Conservation (phyloP, 1,284 basidiomycete genomes). For the Ceratobasidium sp. region DNA sequence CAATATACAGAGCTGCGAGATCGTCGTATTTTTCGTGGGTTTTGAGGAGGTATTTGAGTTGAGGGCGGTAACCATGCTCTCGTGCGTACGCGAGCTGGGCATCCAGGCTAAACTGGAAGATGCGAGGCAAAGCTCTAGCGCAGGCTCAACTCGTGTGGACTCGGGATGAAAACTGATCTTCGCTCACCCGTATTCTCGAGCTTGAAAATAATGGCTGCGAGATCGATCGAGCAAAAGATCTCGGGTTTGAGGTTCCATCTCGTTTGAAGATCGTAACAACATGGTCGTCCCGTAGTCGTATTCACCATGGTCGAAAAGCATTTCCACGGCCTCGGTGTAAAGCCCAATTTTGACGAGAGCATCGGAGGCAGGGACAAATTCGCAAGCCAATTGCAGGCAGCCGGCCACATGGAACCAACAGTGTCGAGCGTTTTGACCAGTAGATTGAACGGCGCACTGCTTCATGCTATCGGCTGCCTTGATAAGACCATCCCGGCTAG, state of each 20-base stretch:
- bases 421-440: neutral
- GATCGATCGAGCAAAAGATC: neutral
- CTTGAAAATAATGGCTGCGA: neutral
- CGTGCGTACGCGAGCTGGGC: constrained; percentile 10
- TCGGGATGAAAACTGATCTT: neutral
- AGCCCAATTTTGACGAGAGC: neutral
- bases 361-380: neutral
- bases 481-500: neutral
- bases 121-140: neutral
- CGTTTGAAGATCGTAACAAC: neutral
- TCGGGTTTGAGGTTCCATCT: neutral
- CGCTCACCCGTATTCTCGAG: neutral
- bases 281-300: neutral
- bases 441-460: neutral
- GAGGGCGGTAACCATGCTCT: neutral
- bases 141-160: neutral
- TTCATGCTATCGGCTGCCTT: neutral
- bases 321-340: neutral
- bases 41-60: constrained; percentile 10
- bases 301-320: neutral
- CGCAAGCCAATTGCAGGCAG: constrained; percentile 1
- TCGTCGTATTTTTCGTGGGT: constrained; percentile 8
- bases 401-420: neutral
- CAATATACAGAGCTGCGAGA: neutral
- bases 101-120: constrained; percentile 3